phyloP scores from a whole-genome alignment of 805 yeast species.

The Yamadazyma tumulicola region DNA sequence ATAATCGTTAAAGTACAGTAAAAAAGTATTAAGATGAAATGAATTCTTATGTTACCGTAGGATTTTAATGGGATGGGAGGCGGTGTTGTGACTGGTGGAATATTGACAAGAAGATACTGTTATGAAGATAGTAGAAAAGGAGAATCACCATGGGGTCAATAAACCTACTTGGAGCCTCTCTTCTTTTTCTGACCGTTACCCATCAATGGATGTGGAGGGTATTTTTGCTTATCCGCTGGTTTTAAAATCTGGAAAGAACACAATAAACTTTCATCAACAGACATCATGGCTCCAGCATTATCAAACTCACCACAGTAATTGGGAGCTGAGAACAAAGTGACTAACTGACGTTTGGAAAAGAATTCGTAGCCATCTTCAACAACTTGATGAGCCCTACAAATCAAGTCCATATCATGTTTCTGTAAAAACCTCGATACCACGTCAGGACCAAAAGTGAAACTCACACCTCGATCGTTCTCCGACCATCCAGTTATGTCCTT shows the following conservation, averaged over 20 bases:
- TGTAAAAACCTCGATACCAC: constrained; percentile 94
- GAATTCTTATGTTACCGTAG: too few relatives aligned
- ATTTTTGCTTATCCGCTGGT: constrained; percentile 94
- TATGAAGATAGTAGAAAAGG: too few relatives aligned
- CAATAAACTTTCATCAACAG: constrained; percentile 91
- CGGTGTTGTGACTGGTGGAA: too few relatives aligned
- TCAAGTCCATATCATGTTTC: constrained; percentile 96
- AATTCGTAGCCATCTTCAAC: constrained; percentile 99
- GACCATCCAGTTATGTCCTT: constrained; percentile 98
- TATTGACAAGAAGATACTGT: too few relatives aligned
- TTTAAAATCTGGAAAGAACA: constrained; percentile 96
- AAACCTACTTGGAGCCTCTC: constrained; percentile 43
- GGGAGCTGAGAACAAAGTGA: constrained; percentile 94
- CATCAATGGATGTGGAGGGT: constrained; percentile 34
- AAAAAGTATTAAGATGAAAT: constrained; percentile 8
- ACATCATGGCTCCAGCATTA: constrained; percentile 99
- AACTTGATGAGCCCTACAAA: constrained; percentile 98
- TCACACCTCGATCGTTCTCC: constrained; percentile 98
- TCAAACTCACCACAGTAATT: constrained; percentile 99
- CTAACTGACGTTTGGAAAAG: constrained; percentile 92
- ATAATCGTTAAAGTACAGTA: constrained; percentile 8
- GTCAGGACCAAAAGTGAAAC: constrained; percentile 99
- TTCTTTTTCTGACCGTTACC: constrained; percentile 55
- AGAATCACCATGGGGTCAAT: constrained; percentile 1
- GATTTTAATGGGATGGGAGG: too few relatives aligned